These are phyloP conservation scores for Colletotrichum lupini DNA, from an alignment of 2,329 filamentous ascomycete genomes.

Conservation along the genomic window DNA sequence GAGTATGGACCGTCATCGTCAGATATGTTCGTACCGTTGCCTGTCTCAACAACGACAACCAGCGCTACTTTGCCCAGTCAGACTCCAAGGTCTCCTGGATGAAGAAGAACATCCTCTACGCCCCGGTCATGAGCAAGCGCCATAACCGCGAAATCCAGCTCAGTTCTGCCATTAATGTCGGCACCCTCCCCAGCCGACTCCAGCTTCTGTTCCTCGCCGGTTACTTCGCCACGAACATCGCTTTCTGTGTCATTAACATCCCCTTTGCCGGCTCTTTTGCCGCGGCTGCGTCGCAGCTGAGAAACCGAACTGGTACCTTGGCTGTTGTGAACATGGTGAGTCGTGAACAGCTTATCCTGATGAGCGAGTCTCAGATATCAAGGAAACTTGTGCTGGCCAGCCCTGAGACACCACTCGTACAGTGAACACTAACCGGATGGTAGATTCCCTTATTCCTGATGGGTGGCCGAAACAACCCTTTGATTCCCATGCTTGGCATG, in stretches of 20 bases:
- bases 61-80: constrained; percentile 80
- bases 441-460: constrained; percentile 76
- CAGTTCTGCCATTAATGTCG: constrained; percentile 68
- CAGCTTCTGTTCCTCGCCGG: constrained; percentile 68
- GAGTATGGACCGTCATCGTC: constrained; percentile 67
- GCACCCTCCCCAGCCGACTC: constrained; percentile 74
- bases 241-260: constrained; percentile 78
- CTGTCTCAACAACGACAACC: constrained; percentile 81
- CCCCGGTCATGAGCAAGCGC: constrained; percentile 72
- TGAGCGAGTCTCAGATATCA: too few relatives aligned
- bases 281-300: constrained; percentile 60
- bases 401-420: not conserved
- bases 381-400: not conserved
- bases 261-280: constrained; percentile 62
- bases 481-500: constrained; percentile 77
- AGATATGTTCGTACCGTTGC: constrained; percentile 79
- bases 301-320: constrained; percentile 77
- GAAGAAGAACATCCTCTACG: constrained; percentile 74
- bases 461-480: constrained; percentile 81
- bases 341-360: not conserved
- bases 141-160: constrained; percentile 76
- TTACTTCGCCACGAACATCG: constrained; percentile 75
- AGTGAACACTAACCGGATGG: constrained; percentile 17
- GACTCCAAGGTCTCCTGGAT: constrained; percentile 65
- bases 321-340: constrained; percentile 79